Evolutionary conservation across 345 rosid species (phyloP), one percentile per base, ranked within the genome.

Genomic region (Eucalyptus victrix): DNA sequence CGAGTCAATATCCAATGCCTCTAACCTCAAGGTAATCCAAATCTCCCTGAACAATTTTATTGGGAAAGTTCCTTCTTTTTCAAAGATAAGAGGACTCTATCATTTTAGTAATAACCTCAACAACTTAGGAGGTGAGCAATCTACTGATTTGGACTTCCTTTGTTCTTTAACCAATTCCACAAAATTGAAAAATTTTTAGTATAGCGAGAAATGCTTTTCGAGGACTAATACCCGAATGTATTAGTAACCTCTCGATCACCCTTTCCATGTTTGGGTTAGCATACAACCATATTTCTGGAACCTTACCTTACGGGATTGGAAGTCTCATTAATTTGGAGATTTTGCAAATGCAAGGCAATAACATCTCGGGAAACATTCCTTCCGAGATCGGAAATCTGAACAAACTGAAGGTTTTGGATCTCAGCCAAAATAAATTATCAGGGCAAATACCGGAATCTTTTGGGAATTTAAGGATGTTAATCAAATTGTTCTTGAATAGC

Each of bases 221-320:
- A 34, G 92, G 92, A 7, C 9, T 3, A 30, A 32, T 90, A 9
- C 89, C 92, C 0, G 21, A 37, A 0, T 16, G 45, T 12, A 12
- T 91, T 10, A 69, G 51, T 67, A 91, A 91, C 86, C 49, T 91
- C 23, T 90, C 91, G 5, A 60, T 5, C 1, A 67, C 17, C 26
- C 11, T 85, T 2, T 12, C 2, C 1, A 0, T 0, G 3, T 58
- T 58, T 58, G 0, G 0, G 4, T 21, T 1, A 5, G 26, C 1
- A 45, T 0, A 24, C 62, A 56, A 56, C 11, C 0, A 24, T 9
- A 56, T 56, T 56, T 56, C 3, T 24, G 30, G 62, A 56, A 24
- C 30, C 62, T 56, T 24, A 24, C 62, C 62, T 24, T 56, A 0
- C 0, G 28, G n/a, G 0, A 53, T 92, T 3, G 58, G 62, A 11